phyloP scores from a whole-genome alignment of 2,329 filamentous ascomycete genomes.

The Neonectria neomacrospora region DNA sequence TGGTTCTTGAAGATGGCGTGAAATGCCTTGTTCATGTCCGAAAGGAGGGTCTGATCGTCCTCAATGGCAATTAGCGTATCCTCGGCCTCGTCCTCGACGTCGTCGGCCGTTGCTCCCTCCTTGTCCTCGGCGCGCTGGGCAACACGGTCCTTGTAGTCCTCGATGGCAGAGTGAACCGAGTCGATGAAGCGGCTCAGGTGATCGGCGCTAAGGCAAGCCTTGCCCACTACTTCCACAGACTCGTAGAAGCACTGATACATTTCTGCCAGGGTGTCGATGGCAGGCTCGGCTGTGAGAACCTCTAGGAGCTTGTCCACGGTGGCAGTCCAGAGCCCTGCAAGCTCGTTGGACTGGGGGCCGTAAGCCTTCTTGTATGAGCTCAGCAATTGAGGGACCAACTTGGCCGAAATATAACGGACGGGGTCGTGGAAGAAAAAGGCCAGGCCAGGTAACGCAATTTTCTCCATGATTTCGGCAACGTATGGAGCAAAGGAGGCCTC shows the following conservation, averaged over 20 bases:
- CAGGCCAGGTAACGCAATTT: slow-evolving; percentile 91
- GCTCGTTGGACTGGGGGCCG: slow-evolving; percentile 80
- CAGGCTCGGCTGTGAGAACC: slow-evolving; percentile 91
- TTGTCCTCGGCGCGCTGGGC: slow-evolving; percentile 85
- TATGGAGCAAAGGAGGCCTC: slow-evolving; percentile 92
- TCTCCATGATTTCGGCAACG: slow-evolving; percentile 93
- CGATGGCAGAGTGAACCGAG: slow-evolving; percentile 83
- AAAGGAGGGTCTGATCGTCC: slow-evolving; percentile 94
- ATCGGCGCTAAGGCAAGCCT: slow-evolving; percentile 78
- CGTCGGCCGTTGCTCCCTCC: slow-evolving; percentile 77
- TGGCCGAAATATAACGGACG: slow-evolving; percentile 92
- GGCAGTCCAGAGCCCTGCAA: slow-evolving; percentile 83
- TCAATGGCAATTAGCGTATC: slow-evolving; percentile 92
- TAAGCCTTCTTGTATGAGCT: slow-evolving; percentile 95
- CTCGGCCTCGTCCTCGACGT: slow-evolving; percentile 89
- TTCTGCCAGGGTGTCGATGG: slow-evolving; percentile 94
- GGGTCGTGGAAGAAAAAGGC: slow-evolving; percentile 99
- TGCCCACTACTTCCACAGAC: slow-evolving; percentile 92
- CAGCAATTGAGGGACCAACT: slow-evolving; percentile 91
- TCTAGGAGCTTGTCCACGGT: slow-evolving; percentile 93
- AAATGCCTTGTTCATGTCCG: slow-evolving; percentile 99
- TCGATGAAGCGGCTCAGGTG: slow-evolving; percentile 92
- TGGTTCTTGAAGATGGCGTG: slow-evolving; percentile 99
- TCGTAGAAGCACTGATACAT: slow-evolving; percentile 99
- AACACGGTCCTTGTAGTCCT: slow-evolving; percentile 93